These are phyloP conservation scores for Pochonia chlamydosporia DNA, from an alignment of 2,329 filamentous ascomycete genomes.

Conservation along the genomic window DNA sequence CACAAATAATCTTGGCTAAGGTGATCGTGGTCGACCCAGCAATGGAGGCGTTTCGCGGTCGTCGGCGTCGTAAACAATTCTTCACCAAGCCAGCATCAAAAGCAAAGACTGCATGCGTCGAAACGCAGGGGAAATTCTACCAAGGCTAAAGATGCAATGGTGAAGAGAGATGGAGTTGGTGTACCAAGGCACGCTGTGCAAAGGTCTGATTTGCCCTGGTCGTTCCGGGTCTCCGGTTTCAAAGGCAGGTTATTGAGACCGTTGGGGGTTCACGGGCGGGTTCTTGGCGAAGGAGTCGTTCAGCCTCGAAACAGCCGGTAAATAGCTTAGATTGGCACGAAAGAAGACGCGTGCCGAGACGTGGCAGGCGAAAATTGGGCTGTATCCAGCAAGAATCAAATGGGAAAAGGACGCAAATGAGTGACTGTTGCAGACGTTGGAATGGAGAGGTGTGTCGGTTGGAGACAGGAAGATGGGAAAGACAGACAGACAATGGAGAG, in stretches of 20 bases:
- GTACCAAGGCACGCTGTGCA: not conserved
- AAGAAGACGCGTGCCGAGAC: slow-evolving; percentile 1
- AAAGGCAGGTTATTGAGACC: not conserved
- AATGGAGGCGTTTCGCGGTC: not conserved
- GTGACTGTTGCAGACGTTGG: slow-evolving; percentile 5
- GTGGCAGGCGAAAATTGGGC: slow-evolving; percentile 2
- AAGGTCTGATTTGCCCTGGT: not conserved
- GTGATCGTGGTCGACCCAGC: not conserved
- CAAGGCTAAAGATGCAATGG: not conserved
- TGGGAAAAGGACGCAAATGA: not conserved
- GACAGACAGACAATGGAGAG: not conserved
- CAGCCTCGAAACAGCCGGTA: too few species aligned
- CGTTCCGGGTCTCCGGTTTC: not conserved
- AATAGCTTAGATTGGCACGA: not conserved
- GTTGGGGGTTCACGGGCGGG: not conserved
- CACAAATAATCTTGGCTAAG: not conserved
- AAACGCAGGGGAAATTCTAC: not conserved
- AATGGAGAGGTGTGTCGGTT: slow-evolving; percentile 3
- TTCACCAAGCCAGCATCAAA: not conserved
- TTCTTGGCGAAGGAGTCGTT: slow-evolving; percentile 5
- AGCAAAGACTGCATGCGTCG: not conserved
- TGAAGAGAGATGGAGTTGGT: not conserved
- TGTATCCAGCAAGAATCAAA: not conserved
- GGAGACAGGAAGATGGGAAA: not conserved
- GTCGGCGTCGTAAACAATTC: not conserved